Base-by-base conservation (phyloP, 2,329 filamentous ascomycete genomes). In the Aspergillus fischeri region DNA sequence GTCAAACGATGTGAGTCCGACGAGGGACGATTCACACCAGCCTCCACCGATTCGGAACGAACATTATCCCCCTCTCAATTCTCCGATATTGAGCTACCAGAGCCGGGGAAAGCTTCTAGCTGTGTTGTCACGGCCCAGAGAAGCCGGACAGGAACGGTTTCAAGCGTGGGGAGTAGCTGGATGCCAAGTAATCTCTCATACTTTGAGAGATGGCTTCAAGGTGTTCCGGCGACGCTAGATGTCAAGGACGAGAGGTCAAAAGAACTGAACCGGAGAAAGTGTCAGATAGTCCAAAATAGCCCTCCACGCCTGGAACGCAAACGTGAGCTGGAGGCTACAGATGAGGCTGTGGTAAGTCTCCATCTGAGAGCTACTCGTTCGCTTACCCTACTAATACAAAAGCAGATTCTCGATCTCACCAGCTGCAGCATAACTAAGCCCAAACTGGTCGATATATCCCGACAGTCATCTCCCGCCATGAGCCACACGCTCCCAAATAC, bases 391-490 rank as follows among this genome's bases (percentile, higher is more conserved):
- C 55, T 63, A 20, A 63, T 49, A 49, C 17, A 35, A 2, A 27
- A 5, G 4, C 51, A 74, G 71, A 65, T 67, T 53, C 68, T 72
- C 49, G 68, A 69, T 8, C 67, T 75, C 29, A 70, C 71, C 24
- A 74, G 68, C 55, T 38, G 32, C 32, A 38, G 32, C 32, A 75
- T 69, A 60, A 68, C 65, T 7, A 72, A 72, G 48, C 73, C 73
- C 2, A 74, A 72, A 52, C 60, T 75, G 4, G 73, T 75, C 11
- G 71, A 75, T 24, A 75, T 75, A 24, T 71, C 73, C 17, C 67
- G 70, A 51, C 72, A 73, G 41, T 71, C 73, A 2, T 73, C 69
- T 8, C 67, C 65, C 9, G 60, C 64, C 4, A 70, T 69, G 56
- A 61, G 66, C 53, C 54, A 61, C 56, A 58, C 65, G 27, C 56